Conservation (phyloP, 768 basidiomycete species). For the Mycena chlorophos region DNA sequence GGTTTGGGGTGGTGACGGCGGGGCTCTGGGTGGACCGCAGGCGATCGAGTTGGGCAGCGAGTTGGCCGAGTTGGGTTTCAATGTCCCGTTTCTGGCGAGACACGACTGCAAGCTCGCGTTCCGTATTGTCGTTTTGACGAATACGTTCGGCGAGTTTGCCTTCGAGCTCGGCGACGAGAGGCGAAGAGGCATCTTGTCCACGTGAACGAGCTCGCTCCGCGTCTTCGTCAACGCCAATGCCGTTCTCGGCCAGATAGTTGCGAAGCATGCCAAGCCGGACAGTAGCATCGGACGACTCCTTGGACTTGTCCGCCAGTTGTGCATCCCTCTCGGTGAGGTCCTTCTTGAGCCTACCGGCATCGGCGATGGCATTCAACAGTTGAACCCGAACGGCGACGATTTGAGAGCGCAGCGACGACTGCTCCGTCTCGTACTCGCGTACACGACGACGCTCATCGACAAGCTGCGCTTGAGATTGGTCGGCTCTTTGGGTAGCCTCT, state of each 20-base stretch:
- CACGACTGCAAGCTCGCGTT: constrained; percentile 71
- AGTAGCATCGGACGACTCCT: constrained; percentile 66
- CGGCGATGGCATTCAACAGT: constrained; percentile 64
- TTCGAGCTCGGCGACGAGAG: constrained; percentile 72
- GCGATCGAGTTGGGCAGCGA: constrained; percentile 69
- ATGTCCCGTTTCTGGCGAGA: constrained; percentile 70
- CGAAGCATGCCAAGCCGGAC: constrained; percentile 79
- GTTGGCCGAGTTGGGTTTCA: constrained; percentile 64
- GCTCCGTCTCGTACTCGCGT: constrained; percentile 65
- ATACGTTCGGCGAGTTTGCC: constrained; percentile 70
- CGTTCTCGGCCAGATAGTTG: constrained; percentile 85
- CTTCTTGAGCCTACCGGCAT: constrained; percentile 68
- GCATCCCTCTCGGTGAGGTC: constrained; percentile 68
- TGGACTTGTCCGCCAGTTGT: constrained; percentile 60
- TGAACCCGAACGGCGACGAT: constrained; percentile 73
- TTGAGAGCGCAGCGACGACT: constrained; percentile 67
- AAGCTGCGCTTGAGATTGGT: constrained; percentile 66
- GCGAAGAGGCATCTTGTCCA: constrained; percentile 39
- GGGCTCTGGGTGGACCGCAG: constrained; percentile 62
- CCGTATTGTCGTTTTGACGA: constrained; percentile 69
- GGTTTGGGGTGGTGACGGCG: constrained; percentile 37
- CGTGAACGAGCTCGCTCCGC: constrained; percentile 51
- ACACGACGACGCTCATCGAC: constrained; percentile 65
- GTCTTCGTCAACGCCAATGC: constrained; percentile 76
- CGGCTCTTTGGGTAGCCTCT: constrained; percentile 70